A percentile compares a stretch with the other conserved stretches of the same genome.
Evolutionary conservation across 2,329 filamentous ascomycete species (phyloP).

Genomic region (Penicillium decumbens): DNA sequence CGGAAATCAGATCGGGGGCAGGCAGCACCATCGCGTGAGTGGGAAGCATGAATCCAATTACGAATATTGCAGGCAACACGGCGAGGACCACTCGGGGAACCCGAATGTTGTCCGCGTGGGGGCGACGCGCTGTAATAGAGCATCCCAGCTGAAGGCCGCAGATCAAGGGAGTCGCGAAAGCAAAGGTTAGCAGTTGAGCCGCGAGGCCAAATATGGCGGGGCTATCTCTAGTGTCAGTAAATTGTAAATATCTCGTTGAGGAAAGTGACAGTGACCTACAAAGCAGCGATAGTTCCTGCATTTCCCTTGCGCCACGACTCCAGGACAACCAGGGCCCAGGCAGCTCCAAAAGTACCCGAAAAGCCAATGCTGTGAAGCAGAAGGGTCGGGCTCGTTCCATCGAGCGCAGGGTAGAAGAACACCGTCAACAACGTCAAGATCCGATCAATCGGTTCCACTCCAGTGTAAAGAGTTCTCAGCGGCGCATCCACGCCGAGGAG

Average conservation of each 20-base stretch:
- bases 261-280: constrained; percentile 34
- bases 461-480: constrained; percentile 33
- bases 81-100: constrained; percentile 30
- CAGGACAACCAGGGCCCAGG: constrained; percentile 43
- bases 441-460: constrained; percentile 30
- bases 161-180: constrained; percentile 44
- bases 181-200: constrained; percentile 44
- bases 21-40: constrained; percentile 44
- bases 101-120: constrained; percentile 32
- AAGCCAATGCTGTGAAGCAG: constrained; percentile 38
- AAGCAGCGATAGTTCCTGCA: constrained; percentile 38
- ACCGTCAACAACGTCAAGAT: constrained; percentile 30
- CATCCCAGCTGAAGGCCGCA: constrained; percentile 42
- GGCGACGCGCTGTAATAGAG: constrained; percentile 39
- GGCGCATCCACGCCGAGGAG: constrained; percentile 27
- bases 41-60: constrained; percentile 45
- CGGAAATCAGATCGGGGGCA: constrained; percentile 36
- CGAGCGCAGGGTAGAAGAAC: constrained; percentile 41
- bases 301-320: constrained; percentile 47
- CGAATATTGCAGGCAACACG: constrained; percentile 41
- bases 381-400: constrained; percentile 35
- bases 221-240: constrained; percentile 22
- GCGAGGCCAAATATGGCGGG: constrained; percentile 38
- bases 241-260: not conserved
- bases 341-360: constrained; percentile 39